Conservation (phyloP, 306 rosid genomes). For the Luffa acutangula region DNA sequence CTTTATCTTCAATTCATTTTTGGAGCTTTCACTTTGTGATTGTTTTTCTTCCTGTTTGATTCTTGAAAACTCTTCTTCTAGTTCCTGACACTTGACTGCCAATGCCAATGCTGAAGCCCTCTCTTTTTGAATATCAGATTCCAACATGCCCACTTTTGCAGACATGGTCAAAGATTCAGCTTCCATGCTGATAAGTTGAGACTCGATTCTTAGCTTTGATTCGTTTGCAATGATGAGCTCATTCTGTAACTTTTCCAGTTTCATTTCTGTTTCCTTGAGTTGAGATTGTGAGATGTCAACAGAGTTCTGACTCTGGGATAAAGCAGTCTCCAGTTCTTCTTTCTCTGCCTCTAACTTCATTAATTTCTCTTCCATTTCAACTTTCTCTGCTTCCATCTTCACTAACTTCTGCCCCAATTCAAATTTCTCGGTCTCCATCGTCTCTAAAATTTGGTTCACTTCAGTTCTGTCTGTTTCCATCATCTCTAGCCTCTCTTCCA, state of each 20-base stretch:
- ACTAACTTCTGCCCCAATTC: constrained; percentile 29
- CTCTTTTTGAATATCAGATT: constrained; percentile 49
- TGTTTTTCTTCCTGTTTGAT: constrained; percentile 36
- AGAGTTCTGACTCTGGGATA: constrained; percentile 39
- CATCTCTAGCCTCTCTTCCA: constrained; percentile 19
- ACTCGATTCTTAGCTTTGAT: constrained; percentile 47
- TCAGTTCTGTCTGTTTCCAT: constrained; percentile 19
- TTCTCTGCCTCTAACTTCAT: constrained; percentile 49
- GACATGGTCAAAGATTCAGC: constrained; percentile 47
- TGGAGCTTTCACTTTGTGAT: constrained; percentile 29
- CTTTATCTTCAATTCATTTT: constrained; percentile 54
- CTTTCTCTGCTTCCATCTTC: constrained; percentile 37
- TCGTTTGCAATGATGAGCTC: constrained; percentile 42
- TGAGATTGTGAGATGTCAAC: constrained; percentile 41
- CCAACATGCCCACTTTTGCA: constrained; percentile 39
- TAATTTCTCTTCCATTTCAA: constrained; percentile 28
- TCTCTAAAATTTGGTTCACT: background rate
- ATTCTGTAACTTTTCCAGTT: constrained; percentile 46
- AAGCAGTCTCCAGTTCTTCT: constrained; percentile 49
- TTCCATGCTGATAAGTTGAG: constrained; percentile 51
- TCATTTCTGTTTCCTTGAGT: constrained; percentile 44
- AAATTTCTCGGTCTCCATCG: constrained; percentile 6
- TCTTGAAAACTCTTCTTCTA: constrained; percentile 53
- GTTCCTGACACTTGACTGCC: constrained; percentile 31
- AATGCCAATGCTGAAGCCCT: constrained; percentile 37